Conservation (phyloP, 208 protist species). For the Strigomonas oncopelti region DNA sequence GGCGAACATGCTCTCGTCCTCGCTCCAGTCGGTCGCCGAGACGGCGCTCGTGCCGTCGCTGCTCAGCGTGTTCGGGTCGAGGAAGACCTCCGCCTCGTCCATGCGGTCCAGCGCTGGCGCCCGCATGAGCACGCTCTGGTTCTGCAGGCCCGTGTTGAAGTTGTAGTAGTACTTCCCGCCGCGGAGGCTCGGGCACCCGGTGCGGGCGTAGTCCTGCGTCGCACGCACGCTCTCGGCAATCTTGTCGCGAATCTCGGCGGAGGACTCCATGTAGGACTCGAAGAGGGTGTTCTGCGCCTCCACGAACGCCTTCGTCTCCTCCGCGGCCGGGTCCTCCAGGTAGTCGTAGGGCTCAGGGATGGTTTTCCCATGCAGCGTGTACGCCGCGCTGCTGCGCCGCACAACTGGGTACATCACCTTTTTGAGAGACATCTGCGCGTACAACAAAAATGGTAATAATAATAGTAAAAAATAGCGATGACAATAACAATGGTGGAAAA, state of each 20-base stretch:
- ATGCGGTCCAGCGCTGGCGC: constrained; percentile 26
- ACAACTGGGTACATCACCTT: constrained; percentile 51
- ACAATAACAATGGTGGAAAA: not conserved
- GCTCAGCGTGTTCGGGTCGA: constrained; percentile 88
- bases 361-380: constrained; percentile 66
- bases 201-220: constrained; percentile 82
- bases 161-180: constrained; percentile 81
- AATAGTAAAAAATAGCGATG: not conserved
- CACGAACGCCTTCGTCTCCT: constrained; percentile 88
- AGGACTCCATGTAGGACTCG: constrained; percentile 56
- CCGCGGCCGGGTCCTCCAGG: constrained; percentile 86
- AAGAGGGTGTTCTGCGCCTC: constrained; percentile 78
- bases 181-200: constrained; percentile 52
- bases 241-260: constrained; percentile 43
- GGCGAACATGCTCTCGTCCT: constrained; percentile 75
- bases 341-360: constrained; percentile 91
- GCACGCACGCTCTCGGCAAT: constrained; percentile 46
- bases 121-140: constrained; percentile 78
- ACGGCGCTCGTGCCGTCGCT: constrained; percentile 86
- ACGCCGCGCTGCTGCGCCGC: constrained; percentile 51
- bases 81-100: constrained; percentile 55
- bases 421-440: constrained; percentile 9
- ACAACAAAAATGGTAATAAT: not conserved
- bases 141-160: constrained; percentile 91
- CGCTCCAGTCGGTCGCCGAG: constrained; percentile 47